Evolutionary conservation across 768 basidiomycete genomes (phyloP).

Genomic region (Pholiota molesta): DNA sequence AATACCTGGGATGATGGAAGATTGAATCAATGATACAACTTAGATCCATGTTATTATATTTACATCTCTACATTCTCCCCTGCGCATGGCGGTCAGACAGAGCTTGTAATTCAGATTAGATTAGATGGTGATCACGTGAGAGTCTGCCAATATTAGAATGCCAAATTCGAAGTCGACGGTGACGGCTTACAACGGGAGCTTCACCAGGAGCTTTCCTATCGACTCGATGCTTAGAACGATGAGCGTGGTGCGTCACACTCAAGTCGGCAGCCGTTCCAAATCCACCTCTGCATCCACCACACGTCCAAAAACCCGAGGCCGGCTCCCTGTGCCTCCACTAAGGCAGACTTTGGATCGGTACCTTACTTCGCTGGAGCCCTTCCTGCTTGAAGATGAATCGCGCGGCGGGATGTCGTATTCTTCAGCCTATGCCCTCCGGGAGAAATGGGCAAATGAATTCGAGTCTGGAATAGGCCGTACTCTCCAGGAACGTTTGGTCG

Average conservation of each 20-base stretch:
- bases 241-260: conserved; percentile 19
- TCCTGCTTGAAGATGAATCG: conserved; percentile 75
- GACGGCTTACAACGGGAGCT: not conserved
- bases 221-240: conserved; percentile 26
- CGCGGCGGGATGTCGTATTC: conserved; percentile 55
- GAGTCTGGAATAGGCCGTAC: conserved; percentile 65
- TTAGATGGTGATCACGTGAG: not conserved
- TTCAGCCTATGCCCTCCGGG: conserved; percentile 54
- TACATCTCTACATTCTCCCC: no score
- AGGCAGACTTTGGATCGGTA: conserved; percentile 77
- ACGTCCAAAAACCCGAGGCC: conserved; percentile 47
- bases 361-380: conserved; percentile 74
- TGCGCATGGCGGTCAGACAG: no score
- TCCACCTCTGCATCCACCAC: conserved; percentile 20
- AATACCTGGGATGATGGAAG: no score
- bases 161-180: not conserved
- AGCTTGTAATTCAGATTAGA: not conserved
- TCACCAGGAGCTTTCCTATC: not conserved
- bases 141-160: not conserved
- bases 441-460: conserved; percentile 70
- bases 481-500: conserved; percentile 75
- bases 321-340: conserved; percentile 84
- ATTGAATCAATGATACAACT: no score
- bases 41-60: no score
- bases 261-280: conserved; percentile 23